Conservation (phyloP, 306 rosid genomes). For the Pachyrhizus erosus region DNA sequence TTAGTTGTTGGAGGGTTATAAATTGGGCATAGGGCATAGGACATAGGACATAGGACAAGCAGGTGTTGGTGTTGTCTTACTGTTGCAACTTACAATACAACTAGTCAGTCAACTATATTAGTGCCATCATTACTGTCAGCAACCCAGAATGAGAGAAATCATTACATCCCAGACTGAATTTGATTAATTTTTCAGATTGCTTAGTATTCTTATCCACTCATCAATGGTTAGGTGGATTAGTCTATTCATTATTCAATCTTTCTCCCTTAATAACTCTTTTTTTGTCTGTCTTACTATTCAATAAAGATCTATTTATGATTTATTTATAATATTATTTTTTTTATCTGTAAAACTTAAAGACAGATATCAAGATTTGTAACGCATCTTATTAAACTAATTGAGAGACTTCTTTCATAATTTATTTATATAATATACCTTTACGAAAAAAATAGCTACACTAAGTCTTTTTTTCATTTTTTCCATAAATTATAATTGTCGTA, state of each 20-base stretch:
- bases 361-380: too few relatives aligned
- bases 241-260: background rate
- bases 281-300: background rate
- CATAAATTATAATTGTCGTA: background rate
- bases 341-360: too few relatives aligned
- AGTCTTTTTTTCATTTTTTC: background rate
- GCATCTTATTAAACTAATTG: too few relatives aligned
- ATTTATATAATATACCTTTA: background rate
- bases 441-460: background rate
- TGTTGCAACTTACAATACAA: too few relatives aligned
- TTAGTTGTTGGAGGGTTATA: conserved; percentile 55
- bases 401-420: too few relatives aligned
- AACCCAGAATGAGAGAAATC: conserved; percentile 21
- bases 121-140: conserved; percentile 42
- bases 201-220: background rate
- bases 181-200: background rate
- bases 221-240: background rate
- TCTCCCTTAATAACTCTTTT: background rate
- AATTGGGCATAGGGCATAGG: conserved; percentile 31
- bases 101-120: conserved; percentile 30
- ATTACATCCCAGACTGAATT: background rate
- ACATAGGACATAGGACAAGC: background rate
- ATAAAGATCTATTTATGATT: too few relatives aligned
- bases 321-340: too few relatives aligned
- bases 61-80: too few relatives aligned